phyloP scores from a whole-genome alignment of 78 protist genomes.

The Cavenderia fasciculata region DNA sequence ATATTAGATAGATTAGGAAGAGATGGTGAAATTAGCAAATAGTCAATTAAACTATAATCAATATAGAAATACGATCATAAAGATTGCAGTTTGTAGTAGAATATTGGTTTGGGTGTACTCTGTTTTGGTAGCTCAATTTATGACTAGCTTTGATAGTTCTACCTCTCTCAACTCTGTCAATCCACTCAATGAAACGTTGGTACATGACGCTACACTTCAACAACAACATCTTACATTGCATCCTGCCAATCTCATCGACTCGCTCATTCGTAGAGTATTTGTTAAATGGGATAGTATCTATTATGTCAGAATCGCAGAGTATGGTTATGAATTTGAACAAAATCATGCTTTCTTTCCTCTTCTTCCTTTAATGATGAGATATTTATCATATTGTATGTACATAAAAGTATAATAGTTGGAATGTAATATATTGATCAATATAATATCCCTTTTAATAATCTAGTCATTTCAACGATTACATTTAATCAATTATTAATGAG shows the following conservation, averaged over 20 bases:
- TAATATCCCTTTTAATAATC: background rate
- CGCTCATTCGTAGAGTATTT: constrained; percentile 28
- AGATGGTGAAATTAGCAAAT: too few species aligned
- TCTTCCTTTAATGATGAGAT: constrained; percentile 32
- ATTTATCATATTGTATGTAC: constrained; percentile 28
- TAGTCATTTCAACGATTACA: constrained; percentile 26
- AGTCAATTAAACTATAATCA: too few species aligned
- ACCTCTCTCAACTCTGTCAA: constrained; percentile 12
- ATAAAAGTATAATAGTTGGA: too few species aligned
- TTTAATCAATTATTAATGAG: constrained; percentile 5
- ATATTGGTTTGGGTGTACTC: constrained; percentile 39
- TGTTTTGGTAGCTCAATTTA: background rate
- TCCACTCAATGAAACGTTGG: background rate
- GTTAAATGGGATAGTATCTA: constrained; percentile 79
- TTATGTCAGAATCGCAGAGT: constrained; percentile 61
- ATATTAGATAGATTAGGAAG: too few species aligned
- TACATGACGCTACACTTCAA: background rate
- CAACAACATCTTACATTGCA: background rate
- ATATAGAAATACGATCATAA: constrained; percentile 8
- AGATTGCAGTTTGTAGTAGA: constrained; percentile 16
- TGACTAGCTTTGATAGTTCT: constrained; percentile 53
- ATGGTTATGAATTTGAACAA: constrained; percentile 68
- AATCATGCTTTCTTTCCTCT: constrained; percentile 80
- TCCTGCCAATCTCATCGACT: constrained; percentile 5
- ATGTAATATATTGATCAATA: background rate